Percentiles rank a stretch among this genome's conserved stretches.
phyloP scores from a whole-genome alignment of 257 asterid genomes.

The Petunia axillaris region DNA sequence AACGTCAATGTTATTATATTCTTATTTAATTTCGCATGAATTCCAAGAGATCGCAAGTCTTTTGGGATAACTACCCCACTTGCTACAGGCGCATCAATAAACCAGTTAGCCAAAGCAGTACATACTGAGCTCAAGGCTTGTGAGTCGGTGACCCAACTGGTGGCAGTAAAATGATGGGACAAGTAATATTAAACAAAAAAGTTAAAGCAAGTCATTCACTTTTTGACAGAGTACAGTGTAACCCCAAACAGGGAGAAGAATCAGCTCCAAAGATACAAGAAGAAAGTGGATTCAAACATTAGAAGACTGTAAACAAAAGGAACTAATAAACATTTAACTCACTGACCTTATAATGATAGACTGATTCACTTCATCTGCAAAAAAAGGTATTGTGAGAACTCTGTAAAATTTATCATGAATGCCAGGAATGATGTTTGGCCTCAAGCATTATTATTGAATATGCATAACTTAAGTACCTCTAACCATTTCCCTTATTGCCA shows the following conservation, averaged over 20 bases:
- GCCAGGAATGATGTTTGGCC: constrained; percentile 14
- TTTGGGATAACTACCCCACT: neutral
- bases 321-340: constrained; percentile 33
- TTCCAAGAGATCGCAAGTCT: neutral
- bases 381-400: constrained; percentile 31
- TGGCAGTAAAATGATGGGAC: constrained; percentile 9
- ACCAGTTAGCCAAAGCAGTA: constrained; percentile 6
- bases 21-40: neutral
- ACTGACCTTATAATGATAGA: constrained; percentile 91
- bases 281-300: constrained; percentile 14
- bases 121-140: neutral
- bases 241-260: neutral
- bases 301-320: constrained; percentile 14
- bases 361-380: constrained; percentile 98
- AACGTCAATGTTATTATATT: neutral
- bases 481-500: constrained; percentile 95
- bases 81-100: neutral
- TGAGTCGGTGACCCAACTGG: neutral
- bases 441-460: constrained; percentile 4
- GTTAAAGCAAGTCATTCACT: neutral
- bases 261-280: neutral
- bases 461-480: constrained; percentile 62
- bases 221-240: neutral
- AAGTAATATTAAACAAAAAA: neutral
- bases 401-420: constrained; percentile 25